Percentiles rank a stretch among this genome's conserved stretches.
These are phyloP conservation scores for Heterobasidion annosum DNA, from an alignment of 1,284 basidiomycete genomes.

Conservation along the genomic window DNA sequence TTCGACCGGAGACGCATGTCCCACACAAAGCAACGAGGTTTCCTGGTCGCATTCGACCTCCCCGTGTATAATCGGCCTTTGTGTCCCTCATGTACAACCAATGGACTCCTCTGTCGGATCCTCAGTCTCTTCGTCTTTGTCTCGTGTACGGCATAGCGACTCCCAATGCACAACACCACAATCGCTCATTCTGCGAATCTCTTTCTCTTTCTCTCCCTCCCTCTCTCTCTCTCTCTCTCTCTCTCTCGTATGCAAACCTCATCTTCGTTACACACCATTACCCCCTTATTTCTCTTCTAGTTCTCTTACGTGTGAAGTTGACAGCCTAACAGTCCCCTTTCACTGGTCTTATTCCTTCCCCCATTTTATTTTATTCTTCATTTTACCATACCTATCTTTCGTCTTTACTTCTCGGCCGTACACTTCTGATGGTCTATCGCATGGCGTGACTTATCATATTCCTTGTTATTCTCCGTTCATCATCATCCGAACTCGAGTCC, in stretches of 20 bases:
- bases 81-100: slow-evolving; percentile 13
- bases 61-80: slow-evolving; percentile 11
- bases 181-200: slow-evolving; percentile 6
- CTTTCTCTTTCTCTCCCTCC: neutral
- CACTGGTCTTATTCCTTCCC: slow-evolving; percentile 15
- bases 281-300: slow-evolving; percentile 13
- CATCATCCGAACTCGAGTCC: slow-evolving; percentile 16
- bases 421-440: slow-evolving; percentile 21
- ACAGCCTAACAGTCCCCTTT: slow-evolving; percentile 22
- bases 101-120: slow-evolving; percentile 10
- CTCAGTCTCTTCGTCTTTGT: slow-evolving; percentile 7
- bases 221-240: neutral
- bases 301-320: slow-evolving; percentile 31
- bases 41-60: slow-evolving; percentile 8
- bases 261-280: slow-evolving; percentile 10
- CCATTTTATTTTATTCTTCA: slow-evolving; percentile 67
- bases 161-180: slow-evolving; percentile 10
- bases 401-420: slow-evolving; percentile 18
- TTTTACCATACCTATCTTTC: slow-evolving; percentile 43
- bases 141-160: slow-evolving; percentile 12
- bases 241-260: slow-evolving; percentile 14
- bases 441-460: slow-evolving; percentile 11
- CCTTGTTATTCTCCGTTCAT: slow-evolving; percentile 20
- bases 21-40: slow-evolving; percentile 7
- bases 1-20: slow-evolving; percentile 22